Evolutionary conservation across 2,329 filamentous ascomycete genomes (phyloP), one percentile per base, ranked within the genome.

Genomic region (Gyromitra esculenta): DNA sequence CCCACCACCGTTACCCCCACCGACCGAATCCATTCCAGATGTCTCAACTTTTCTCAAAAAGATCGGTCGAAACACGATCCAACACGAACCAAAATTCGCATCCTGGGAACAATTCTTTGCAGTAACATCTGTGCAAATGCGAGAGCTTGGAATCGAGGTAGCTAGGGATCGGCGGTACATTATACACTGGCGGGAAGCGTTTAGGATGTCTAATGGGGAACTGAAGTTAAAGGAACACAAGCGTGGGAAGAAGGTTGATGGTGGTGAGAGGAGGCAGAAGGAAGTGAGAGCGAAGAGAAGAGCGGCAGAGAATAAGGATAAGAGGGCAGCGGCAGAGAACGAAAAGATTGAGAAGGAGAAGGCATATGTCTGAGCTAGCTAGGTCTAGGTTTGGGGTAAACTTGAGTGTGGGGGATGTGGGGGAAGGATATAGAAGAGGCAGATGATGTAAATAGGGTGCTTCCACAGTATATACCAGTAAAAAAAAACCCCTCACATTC

Each of bases 61-160:
- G 76, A 97, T 98, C 84, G 96, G 96, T 81, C 94, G 96, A 79
- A 91, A 91, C 81, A 89, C 97, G 81, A 90, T 88, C 82, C 89
- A 91, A 82, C 93, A 97, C 85, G 89, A 91, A 63, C 87, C 89
- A 84, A 98, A 98, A 84, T 93, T 99, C 81, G 90, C 92, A 1
- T 91, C 91, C 9, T 98, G 96, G 96, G 91, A 96, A 68, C 89
- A 92, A 5, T 89, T 99, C 59, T 98, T 98, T 87, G 90, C 90
- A 59, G 87, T 96, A 79, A 90, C 89, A 25, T 93, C 92, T 18
- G 83, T 87, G 57, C 90, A 98, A 84, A 87, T 99, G 79, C 90
- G 90, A 79, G 91, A 95, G 81, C 87, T 96, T 18, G 95, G 96
- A 72, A 87, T 98, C 78, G 95, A 98, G 83, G 93, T 94, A 13